A percentile compares a stretch with the other conserved stretches of the same genome.
Conservation (phyloP, 2,329 filamentous ascomycete species). For the Colletotrichum noveboracense region DNA sequence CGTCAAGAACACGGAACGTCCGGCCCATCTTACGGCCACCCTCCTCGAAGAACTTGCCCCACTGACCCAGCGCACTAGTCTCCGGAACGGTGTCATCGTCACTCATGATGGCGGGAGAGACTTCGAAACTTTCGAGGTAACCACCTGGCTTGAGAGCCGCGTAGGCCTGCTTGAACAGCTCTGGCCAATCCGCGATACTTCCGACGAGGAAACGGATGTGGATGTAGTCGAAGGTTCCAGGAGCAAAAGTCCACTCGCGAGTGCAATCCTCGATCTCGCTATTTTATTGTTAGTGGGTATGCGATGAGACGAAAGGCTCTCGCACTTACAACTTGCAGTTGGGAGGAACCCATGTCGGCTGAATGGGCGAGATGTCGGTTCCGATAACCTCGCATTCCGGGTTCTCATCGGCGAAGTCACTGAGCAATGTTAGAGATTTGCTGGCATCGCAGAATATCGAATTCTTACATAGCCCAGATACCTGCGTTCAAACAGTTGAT, state of each 20-base stretch:
- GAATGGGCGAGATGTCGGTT: constrained; percentile 63
- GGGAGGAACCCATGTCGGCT: constrained; percentile 59
- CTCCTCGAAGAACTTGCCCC: constrained; percentile 37
- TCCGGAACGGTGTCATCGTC: constrained; percentile 34
- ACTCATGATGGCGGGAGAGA: constrained; percentile 25
- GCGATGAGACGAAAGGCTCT: neutral
- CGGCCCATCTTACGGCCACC: constrained; percentile 36
- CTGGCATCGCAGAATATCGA: too few relatives aligned
- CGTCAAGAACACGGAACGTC: constrained; percentile 34
- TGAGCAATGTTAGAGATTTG: constrained; percentile 25
- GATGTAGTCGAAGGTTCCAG: constrained; percentile 60
- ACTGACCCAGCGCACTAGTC: constrained; percentile 35
- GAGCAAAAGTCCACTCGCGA: constrained; percentile 49
- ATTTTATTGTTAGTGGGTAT: constrained; percentile 12
- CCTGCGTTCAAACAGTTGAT: neutral
- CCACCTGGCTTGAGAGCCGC: constrained; percentile 56
- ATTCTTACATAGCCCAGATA: constrained; percentile 17
- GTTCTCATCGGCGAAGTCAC: constrained; percentile 51
- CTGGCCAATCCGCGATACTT: constrained; percentile 56
- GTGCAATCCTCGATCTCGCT: constrained; percentile 65
- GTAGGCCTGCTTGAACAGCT: constrained; percentile 52
- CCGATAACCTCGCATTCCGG: constrained; percentile 52
- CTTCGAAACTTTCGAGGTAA: constrained; percentile 43
- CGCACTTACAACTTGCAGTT: constrained; percentile 50
- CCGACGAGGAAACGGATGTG: constrained; percentile 61